Percentiles rank a stretch among this genome's conserved stretches.
Evolutionary conservation across 2,329 filamentous ascomycete species (phyloP).

Genomic region (Fusarium torreyae): DNA sequence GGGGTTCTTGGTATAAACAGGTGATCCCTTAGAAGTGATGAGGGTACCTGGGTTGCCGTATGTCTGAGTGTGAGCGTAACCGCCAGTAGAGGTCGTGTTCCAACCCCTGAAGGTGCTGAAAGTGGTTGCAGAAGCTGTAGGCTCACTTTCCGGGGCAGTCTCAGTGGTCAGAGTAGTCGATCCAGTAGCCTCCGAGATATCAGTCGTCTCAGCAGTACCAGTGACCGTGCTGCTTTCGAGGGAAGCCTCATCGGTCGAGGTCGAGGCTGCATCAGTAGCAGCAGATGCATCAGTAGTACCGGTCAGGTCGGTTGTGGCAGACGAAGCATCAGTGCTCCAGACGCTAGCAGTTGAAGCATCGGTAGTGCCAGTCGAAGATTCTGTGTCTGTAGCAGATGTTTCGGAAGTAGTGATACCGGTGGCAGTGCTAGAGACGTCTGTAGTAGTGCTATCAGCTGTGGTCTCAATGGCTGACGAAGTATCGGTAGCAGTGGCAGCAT

Average conservation of each 20-base stretch:
- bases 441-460: constrained; percentile 40
- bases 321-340: constrained; percentile 4
- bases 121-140: constrained; percentile 18
- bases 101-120: constrained; percentile 38
- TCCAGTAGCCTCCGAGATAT: background rate
- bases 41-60: constrained; percentile 19
- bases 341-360: constrained; percentile 1
- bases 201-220: background rate
- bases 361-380: constrained; percentile 6
- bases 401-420: constrained; percentile 2
- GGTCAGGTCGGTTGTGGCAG: background rate
- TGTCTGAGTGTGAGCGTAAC: constrained; percentile 18
- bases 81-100: constrained; percentile 35
- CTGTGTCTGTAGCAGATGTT: constrained; percentile 10
- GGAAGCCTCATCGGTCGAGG: constrained; percentile 4
- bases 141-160: constrained; percentile 10
- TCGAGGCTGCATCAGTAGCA: background rate
- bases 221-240: constrained; percentile 4
- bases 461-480: constrained; percentile 18
- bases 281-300: constrained; percentile 2
- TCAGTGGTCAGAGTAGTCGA: constrained; percentile 7
- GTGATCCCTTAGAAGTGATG: constrained; percentile 17
- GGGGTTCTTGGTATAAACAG: constrained; percentile 26
- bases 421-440: constrained; percentile 30
- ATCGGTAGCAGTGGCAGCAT: background rate